Evolutionary conservation across 2,329 filamentous ascomycete genomes (phyloP), one percentile per base, ranked within the genome.

Genomic region (Elsinoe ampelina): DNA sequence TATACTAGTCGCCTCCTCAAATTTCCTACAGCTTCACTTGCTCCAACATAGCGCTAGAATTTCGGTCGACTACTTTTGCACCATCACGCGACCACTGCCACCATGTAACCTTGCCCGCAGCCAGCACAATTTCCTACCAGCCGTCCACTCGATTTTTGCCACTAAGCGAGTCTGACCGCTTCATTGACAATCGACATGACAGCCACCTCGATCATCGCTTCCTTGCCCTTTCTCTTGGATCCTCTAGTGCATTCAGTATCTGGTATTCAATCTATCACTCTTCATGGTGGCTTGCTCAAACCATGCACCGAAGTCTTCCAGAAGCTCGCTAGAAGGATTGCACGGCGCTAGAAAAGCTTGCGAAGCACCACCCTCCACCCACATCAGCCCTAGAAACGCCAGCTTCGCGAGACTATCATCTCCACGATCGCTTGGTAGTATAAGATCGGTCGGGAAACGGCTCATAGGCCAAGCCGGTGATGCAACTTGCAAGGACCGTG

Each of bases 1-100:
- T 52, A 52, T 52, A 52, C 48, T 52, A 39, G 48, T 52, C 34
- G 48, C 13, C 48, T 52, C 48, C 48, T 52, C 48, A 26, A 36
- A 52, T 52, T 26, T 52, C 48, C 48, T 52, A 26, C 48, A 26
- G 38, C 48, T 52, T 52, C 48, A 52, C 34, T 52, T 26, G 26
- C 26, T n/a, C 5, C 22, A 34, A 15, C 15, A 35, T 50, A 34
- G 32, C 45, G 45, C 45, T 26, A 26, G 20, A 35, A 19, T 34
- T 5, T 34, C 45, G 32, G 22, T 26, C 20, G 26, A 34, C 43
- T 30, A 26, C 47, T 13, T 15, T 32, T 19, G 17, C 32, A 17
- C 26, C 48, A 20, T 52, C 48, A 52, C 48, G 48, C 48, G 48
- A 52, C 48, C 32, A 13, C 11, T 38, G 48, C 32, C 32, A 52